These are phyloP conservation scores for Daldinia sp. DNA, from an alignment of 2,329 filamentous ascomycete genomes.

Conservation along the genomic window DNA sequence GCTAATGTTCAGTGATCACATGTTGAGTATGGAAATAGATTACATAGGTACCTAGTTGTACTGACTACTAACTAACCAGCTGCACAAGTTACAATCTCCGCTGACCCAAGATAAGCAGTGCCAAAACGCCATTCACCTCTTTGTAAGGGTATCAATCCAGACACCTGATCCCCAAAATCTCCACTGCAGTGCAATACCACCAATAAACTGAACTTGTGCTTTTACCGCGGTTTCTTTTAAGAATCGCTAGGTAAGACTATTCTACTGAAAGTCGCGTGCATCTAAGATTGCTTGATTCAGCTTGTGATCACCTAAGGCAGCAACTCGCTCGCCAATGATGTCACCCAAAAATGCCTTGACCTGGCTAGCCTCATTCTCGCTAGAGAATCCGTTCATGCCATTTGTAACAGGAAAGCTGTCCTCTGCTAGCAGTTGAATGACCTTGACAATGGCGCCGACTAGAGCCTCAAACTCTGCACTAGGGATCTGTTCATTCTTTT, in stretches of 20 bases:
- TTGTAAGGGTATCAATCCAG: slow-evolving; percentile 44
- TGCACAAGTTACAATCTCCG: slow-evolving; percentile 4
- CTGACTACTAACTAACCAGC: not conserved
- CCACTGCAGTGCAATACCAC: not conserved
- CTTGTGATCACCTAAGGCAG: slow-evolving; percentile 59
- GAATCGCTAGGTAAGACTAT: not conserved
- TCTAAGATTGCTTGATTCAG: slow-evolving; percentile 66
- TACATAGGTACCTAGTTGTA: not conserved
- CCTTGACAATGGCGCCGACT: slow-evolving; percentile 67
- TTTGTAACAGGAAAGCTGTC: slow-evolving; percentile 53
- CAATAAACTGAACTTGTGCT: not conserved
- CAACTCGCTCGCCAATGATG: slow-evolving; percentile 64
- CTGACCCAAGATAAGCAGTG: not conserved
- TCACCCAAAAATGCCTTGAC: slow-evolving; percentile 68
- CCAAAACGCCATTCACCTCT: slow-evolving; percentile 13
- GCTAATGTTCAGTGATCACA: not conserved
- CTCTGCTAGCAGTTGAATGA: slow-evolving; percentile 60
- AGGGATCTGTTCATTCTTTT: slow-evolving; percentile 60
- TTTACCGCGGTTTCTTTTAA: not conserved
- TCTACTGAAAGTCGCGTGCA: slow-evolving; percentile 57
- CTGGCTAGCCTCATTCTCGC: slow-evolving; percentile 58
- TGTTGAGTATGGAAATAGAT: not conserved
- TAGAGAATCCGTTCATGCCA: slow-evolving; percentile 56
- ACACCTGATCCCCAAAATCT: slow-evolving; percentile 31
- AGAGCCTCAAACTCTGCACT: slow-evolving; percentile 66